Percentiles rank a stretch among this genome's conserved stretches.
Conservation (phyloP, 257 asterid genomes). For the Lithospermum erythrorhizon region DNA sequence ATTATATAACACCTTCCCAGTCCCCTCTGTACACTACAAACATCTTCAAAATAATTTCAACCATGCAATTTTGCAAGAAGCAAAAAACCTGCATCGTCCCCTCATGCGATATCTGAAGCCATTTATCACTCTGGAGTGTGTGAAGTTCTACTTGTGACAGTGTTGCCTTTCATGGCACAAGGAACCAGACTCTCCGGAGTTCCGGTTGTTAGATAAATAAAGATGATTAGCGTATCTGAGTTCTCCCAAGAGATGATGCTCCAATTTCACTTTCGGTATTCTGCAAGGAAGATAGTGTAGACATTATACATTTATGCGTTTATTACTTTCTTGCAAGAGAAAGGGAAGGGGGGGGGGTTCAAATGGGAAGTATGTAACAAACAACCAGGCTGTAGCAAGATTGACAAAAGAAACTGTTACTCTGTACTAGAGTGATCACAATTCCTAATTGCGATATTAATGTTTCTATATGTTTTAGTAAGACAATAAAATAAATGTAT, state of each 20-base stretch:
- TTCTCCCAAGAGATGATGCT: constrained; percentile 84
- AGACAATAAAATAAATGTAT: too few relatives aligned
- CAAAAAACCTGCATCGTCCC: constrained; percentile 1
- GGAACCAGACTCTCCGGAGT: neutral
- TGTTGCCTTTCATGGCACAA: neutral
- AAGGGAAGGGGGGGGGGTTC: too few relatives aligned
- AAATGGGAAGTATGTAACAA: too few relatives aligned
- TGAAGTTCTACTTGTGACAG: neutral
- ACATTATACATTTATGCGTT: constrained; percentile 7
- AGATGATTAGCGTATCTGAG: constrained; percentile 36
- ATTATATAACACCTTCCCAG: constrained; percentile 37
- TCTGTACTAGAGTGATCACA: neutral
- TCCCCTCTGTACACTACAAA: constrained; percentile 35
- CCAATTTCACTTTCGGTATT: constrained; percentile 84
- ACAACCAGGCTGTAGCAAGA: neutral
- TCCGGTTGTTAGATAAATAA: constrained; percentile 1
- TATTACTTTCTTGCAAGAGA: too few relatives aligned
- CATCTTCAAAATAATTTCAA: constrained; percentile 6
- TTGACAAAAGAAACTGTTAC: constrained; percentile 1
- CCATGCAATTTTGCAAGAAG: constrained; percentile 8
- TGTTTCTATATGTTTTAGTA: too few relatives aligned
- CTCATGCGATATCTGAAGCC: neutral
- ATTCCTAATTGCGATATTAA: too few relatives aligned
- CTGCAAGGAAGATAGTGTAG: constrained; percentile 25
- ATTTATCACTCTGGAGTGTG: neutral